Evolutionary conservation across 495 filamentous ascomycete genomes (phyloP).

Genomic region (Aspergillus funiculosus): DNA sequence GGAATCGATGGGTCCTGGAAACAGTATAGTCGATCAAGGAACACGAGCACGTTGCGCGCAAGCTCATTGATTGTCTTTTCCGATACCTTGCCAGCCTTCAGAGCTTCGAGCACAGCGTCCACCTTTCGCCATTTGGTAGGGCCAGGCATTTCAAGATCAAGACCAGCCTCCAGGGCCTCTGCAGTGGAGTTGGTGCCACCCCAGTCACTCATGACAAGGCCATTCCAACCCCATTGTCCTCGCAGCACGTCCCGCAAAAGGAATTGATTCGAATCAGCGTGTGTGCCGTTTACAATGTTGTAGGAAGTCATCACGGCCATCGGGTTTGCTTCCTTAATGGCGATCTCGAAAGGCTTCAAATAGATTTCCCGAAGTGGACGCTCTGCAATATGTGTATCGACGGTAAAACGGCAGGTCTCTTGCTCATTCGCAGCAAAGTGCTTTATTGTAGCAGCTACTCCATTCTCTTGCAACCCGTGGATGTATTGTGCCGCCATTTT

Average conservation of each 20-base stretch:
- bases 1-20: constrained; percentile 3
- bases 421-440: constrained; percentile 66
- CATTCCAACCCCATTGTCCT: constrained; percentile 59
- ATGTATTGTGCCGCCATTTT: constrained; percentile 4
- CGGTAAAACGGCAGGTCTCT: constrained; percentile 46
- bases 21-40: neutral
- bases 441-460: constrained; percentile 59
- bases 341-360: constrained; percentile 61
- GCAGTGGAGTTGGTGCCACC: constrained; percentile 33
- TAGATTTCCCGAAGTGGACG: constrained; percentile 66
- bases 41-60: neutral
- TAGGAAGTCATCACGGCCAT: constrained; percentile 64
- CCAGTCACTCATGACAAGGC: constrained; percentile 62
- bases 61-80: constrained; percentile 4
- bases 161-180: constrained; percentile 49
- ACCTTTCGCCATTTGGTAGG: constrained; percentile 36
- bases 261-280: constrained; percentile 53
- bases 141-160: constrained; percentile 64
- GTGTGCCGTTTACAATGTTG: constrained; percentile 61
- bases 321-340: constrained; percentile 51
- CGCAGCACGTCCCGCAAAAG: constrained; percentile 53
- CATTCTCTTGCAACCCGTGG: constrained; percentile 55
- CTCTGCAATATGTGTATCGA: constrained; percentile 23
- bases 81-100: constrained; percentile 1
- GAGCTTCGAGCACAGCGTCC: neutral